These are phyloP conservation scores for thale cress (Arabidopsis thaliana) DNA, from an alignment of 345 rosid species.

Conservation along the genomic window TAIR10.1 NC_003070.9:4355001-4355500, in stretches of 20 bases:
- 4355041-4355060: background rate
- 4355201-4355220: slow-evolving; percentile 25
- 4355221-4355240: slow-evolving; percentile 41
- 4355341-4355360: slow-evolving; percentile 45
- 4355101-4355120: background rate
- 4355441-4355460: slow-evolving; percentile 42
- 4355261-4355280: slow-evolving; percentile 35
- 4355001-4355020: slow-evolving; percentile 33
- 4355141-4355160: slow-evolving; percentile 31
- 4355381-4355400: background rate
- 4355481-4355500: slow-evolving; percentile 32
- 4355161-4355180: slow-evolving; percentile 37
- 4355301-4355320: background rate
- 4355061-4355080: background rate
- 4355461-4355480: background rate
- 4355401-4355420: slow-evolving; percentile 21
- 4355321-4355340: slow-evolving; percentile 14
- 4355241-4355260: slow-evolving; percentile 29
- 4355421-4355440: background rate
- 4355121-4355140: background rate
- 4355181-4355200: slow-evolving; percentile 29
- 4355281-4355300: slow-evolving; percentile 41
- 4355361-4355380: slow-evolving; percentile 33
- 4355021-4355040: slow-evolving; percentile 42
- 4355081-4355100: background rate